Conservation (phyloP, 805 yeast genomes). For the Suhomyces kilbournensis region DNA sequence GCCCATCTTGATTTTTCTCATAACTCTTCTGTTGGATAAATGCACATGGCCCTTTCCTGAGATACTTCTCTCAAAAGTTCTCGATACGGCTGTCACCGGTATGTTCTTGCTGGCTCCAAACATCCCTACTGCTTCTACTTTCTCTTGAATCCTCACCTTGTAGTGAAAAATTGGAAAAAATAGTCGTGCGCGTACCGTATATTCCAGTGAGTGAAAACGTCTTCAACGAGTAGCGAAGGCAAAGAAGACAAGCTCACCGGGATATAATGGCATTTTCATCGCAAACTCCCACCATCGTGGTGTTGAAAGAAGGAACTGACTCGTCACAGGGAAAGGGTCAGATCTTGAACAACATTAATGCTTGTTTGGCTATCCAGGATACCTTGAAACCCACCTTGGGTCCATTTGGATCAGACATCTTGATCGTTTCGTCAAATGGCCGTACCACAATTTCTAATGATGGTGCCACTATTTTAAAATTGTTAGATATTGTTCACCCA, state of each 20-base stretch:
- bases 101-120: background rate
- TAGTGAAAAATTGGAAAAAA: conserved; percentile 4
- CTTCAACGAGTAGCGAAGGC: background rate
- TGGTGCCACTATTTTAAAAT: conserved; percentile 92
- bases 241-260: background rate
- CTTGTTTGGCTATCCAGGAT: conserved; percentile 95
- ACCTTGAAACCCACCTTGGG: conserved; percentile 93
- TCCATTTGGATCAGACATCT: conserved; percentile 94
- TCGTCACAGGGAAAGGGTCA: conserved; percentile 96
- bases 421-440: conserved; percentile 79
- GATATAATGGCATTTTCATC: conserved; percentile 75
- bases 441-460: conserved; percentile 95
- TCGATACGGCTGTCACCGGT: conserved; percentile 1
- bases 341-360: conserved; percentile 91
- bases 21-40: conserved; percentile 53
- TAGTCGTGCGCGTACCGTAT: conserved; percentile 7
- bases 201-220: background rate
- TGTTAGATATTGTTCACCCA: conserved; percentile 95
- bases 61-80: conserved; percentile 8
- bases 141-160: background rate
- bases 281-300: conserved; percentile 97
- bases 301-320: conserved; percentile 96
- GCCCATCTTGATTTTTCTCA: conserved; percentile 69
- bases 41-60: conserved; percentile 38
- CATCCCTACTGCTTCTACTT: background rate